Conservation (phyloP, 176 grass and related monocot genomes). For the Neostapfia colusana region DNA sequence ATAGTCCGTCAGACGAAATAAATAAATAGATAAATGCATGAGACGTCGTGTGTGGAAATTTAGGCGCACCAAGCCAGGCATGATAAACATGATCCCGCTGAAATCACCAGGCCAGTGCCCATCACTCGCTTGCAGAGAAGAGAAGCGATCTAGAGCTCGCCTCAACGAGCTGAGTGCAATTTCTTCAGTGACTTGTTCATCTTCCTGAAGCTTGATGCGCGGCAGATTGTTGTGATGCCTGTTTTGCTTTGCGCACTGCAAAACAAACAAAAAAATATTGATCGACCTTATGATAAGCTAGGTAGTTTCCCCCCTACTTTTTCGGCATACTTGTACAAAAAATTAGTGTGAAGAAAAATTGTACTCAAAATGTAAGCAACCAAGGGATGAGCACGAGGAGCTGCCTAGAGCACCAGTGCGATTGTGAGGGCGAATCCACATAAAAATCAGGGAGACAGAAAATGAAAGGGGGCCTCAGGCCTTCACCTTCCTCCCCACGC, state of each 20-base stretch:
- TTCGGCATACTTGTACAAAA: not conserved
- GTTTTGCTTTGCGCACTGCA: conserved; percentile 38
- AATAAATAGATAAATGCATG: no score
- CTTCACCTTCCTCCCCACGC: not conserved
- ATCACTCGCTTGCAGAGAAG: conserved; percentile 48
- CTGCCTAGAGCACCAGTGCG: not conserved
- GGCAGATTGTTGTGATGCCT: not conserved
- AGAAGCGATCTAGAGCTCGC: conserved; percentile 36
- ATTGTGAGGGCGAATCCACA: not conserved
- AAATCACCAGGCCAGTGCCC: conserved; percentile 63
- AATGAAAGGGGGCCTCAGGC: not conserved
- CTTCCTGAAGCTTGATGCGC: conserved; percentile 10
- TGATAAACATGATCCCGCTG: conserved; percentile 61
- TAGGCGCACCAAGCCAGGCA: conserved; percentile 50
- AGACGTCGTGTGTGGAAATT: not conserved
- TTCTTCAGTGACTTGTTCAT: conserved; percentile 36
- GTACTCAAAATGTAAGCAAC: not conserved
- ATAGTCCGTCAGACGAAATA: not conserved
- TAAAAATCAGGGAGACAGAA: not conserved
- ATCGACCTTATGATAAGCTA: not conserved
- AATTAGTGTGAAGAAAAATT: not conserved
- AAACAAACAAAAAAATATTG: not conserved
- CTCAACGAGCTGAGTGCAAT: conserved; percentile 27
- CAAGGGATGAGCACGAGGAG: not conserved
- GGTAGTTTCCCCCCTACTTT: no score